Evolutionary conservation across 352 stramenopile species (phyloP), one percentile per base, ranked within the genome.

Genomic region (Halophytophthora polymorphica): DNA sequence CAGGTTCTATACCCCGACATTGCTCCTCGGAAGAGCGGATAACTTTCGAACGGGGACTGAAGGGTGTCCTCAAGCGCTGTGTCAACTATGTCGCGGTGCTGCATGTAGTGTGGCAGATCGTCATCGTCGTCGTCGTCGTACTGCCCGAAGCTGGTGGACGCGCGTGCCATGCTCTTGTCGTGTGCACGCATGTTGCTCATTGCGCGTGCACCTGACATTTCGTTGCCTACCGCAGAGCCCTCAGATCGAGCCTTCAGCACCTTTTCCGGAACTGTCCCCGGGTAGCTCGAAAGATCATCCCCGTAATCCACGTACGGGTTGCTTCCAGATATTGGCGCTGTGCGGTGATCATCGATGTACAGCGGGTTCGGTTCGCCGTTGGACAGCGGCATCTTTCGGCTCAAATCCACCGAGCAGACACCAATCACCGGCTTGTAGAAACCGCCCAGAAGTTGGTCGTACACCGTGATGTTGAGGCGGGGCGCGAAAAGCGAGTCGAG

Each of bases 401-500:
- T 73, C 12, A 96, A 59, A 37, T 92, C 76, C 12, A 96, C 69
- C 1, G 83, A 74, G 42, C 71, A 83, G 10, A 89, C 71, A 28
- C 84, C 88, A 2, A 96, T 66, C 4, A 94, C 65, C 0, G 86
- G 84, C 38, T 84, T 90, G 53, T 85, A 87, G 49, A 91, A 91
- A 0, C 88, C 88, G 61, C 86, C 86, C 17, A 97, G 66, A 8
- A 92, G 56, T 29, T 80, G 77, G 47, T 97, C 88, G 47, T 86
- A 89, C 25, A 96, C 83, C 14, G 69, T 86, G 28, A 96, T 77
- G 55, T 90, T 92, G 14, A 97, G 59, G 0, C 84, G 71, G 14
- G 88, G 87, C 2, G 88, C 74, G 50, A 90, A 97, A 21, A 94
- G 63, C 5, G 83, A 77, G 61, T 97, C 78, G 0, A 93, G 45